Conservation (phyloP, 495 filamentous ascomycete genomes). For the Neurospora sp. region DNA sequence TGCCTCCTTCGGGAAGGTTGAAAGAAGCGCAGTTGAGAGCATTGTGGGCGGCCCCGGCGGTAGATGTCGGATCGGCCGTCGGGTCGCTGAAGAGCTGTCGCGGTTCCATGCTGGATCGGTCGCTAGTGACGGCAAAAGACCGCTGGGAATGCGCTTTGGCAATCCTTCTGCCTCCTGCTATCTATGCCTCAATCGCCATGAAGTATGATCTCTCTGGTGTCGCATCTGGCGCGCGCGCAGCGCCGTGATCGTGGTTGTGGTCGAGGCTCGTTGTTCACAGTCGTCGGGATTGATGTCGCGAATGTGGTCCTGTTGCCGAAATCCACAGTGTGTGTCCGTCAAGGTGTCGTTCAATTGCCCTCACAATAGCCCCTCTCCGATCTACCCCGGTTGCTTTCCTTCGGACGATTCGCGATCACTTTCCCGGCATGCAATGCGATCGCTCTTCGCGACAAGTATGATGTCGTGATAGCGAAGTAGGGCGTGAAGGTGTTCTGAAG, state of each 20-base stretch:
- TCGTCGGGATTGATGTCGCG: background rate
- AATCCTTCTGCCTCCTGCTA: conserved; percentile 17
- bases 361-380: background rate
- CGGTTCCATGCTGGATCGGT: conserved; percentile 13
- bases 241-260: background rate
- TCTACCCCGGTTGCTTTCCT: background rate
- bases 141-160: conserved; percentile 9
- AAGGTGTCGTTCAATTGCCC: background rate
- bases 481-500: background rate
- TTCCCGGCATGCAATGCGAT: background rate
- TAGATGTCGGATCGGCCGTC: conserved; percentile 7
- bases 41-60: conserved; percentile 5
- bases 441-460: background rate
- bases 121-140: conserved; percentile 12
- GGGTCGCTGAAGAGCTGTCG: conserved; percentile 11
- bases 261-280: background rate
- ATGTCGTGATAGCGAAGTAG: background rate
- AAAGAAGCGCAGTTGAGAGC: conserved; percentile 23
- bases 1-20: conserved; percentile 50
- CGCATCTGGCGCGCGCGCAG: conserved; percentile 1
- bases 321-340: background rate
- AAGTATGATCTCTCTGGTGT: conserved; percentile 5
- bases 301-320: background rate
- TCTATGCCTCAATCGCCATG: conserved; percentile 26
- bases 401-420: background rate